Evolutionary conservation across 805 yeast species (phyloP).

Genomic region (Starmerella riodocensis): DNA sequence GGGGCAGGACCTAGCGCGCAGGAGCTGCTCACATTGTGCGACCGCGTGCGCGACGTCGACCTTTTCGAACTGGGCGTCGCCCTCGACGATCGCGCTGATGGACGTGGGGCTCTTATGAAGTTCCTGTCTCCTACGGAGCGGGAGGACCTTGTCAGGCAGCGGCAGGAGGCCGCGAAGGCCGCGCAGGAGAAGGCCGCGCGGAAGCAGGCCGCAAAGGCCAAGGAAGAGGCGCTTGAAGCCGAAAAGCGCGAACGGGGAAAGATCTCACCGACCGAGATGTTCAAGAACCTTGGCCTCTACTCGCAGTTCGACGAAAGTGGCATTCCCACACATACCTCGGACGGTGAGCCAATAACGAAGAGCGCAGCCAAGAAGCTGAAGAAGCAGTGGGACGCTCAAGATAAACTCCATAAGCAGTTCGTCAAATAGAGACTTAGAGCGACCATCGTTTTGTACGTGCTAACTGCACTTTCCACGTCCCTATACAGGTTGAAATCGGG

Average conservation of each 20-base stretch:
- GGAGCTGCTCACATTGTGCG: conserved; percentile 56
- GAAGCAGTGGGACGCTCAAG: conserved; percentile 68
- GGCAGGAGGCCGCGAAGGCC: conserved; percentile 42
- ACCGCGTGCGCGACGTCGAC: conserved; percentile 57
- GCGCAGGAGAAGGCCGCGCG: conserved; percentile 47
- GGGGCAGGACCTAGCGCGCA: conserved; percentile 27
- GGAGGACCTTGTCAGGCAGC: conserved; percentile 43
- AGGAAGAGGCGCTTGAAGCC: conserved; percentile 31
- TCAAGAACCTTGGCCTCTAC: conserved; percentile 35
- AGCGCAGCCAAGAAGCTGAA: conserved; percentile 70
- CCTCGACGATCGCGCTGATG: conserved; percentile 74
- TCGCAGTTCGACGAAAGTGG: conserved; percentile 78
- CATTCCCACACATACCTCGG: conserved; percentile 58
- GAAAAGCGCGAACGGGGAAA: conserved; percentile 64
- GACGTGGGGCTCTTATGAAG: conserved; percentile 69
- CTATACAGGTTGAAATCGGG: no score
- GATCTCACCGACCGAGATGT: conserved; percentile 58
- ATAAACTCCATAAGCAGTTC: conserved; percentile 65
- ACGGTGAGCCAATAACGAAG: conserved; percentile 67
- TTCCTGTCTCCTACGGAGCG: conserved; percentile 60
- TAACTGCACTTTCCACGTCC: no score
- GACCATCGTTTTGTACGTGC: no score
- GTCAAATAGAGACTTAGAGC: no score
- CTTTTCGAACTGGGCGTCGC: conserved; percentile 66
- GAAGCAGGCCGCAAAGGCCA: conserved; percentile 31